Base-by-base conservation (phyloP, 2,329 filamentous ascomycete species). In the Lojkania enalia region DNA sequence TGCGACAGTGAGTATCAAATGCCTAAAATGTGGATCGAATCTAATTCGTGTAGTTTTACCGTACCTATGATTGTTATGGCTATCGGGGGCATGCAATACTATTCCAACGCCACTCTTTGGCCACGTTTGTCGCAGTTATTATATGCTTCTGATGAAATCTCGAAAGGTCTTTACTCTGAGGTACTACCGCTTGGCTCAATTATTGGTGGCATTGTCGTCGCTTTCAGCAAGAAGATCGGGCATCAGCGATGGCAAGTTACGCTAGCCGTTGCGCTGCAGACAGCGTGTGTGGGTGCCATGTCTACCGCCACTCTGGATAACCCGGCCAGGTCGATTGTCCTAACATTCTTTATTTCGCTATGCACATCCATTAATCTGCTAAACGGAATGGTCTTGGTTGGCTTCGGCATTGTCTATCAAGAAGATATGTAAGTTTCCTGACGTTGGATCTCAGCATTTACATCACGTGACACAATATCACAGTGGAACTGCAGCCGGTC, bases 21-120 rank as follows among this genome's bases (percentile, higher is more conserved):
- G 6, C 9, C n/a, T 5, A 23, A 21, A 7, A 3, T 15, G 15
- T 29, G n/a, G n/a, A 12, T 3, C 33, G 5, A 36, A 37, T 30
- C 37, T 45, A 14, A 49, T 25, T 15, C 7, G 5, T 12, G 12
- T 20, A 56, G 47, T 19, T 63, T 63, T 25, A 63, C 60, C 1
- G 54, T 62, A 2, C 61, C 60, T 0, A 62, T 64, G 51, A n/a
- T 63, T 2, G 58, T 61, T 18, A 64, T 64, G 60, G 57, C 61
- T 2, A 62, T 64, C 14, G 60, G 57, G 2, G 58, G 60, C 0
- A 63, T 62, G 58, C 61, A 64, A 30, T 64, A 64, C 27, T 64
- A 64, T 36, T 55, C 48, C 11, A 61, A 64, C n/a, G 58, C 61
- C 2, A 64, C 61, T 1, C 46, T 64, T 2, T 65, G 58, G 60